These are phyloP conservation scores for Priceomyces fermenticarens DNA, from an alignment of 805 yeast species.

Conservation along the genomic window DNA sequence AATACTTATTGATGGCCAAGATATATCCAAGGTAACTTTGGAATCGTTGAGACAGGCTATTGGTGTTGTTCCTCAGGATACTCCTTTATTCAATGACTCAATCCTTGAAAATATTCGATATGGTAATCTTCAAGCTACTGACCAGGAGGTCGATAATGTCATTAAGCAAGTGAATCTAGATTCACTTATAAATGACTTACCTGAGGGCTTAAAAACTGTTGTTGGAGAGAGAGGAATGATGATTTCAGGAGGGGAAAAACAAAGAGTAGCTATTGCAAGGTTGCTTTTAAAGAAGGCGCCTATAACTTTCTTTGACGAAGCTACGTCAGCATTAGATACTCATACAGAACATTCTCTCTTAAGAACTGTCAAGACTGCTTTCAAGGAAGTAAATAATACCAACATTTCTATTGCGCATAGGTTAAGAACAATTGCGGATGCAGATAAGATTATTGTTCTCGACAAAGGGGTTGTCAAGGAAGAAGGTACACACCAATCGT, in stretches of 20 bases:
- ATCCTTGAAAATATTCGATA: slow-evolving; percentile 84
- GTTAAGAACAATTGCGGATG: slow-evolving; percentile 87
- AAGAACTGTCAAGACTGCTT: slow-evolving; percentile 66
- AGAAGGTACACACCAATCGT: slow-evolving; percentile 75
- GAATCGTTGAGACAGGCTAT: slow-evolving; percentile 70
- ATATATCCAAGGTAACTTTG: slow-evolving; percentile 68
- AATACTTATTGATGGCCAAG: slow-evolving; percentile 85
- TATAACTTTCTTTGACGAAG: slow-evolving; percentile 93
- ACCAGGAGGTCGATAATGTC: slow-evolving; percentile 64
- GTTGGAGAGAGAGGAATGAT: slow-evolving; percentile 98
- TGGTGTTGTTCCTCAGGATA: slow-evolving; percentile 97
- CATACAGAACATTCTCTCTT: slow-evolving; percentile 88
- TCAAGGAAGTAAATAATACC: slow-evolving; percentile 59
- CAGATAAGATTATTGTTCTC: slow-evolving; percentile 89
- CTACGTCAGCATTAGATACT: slow-evolving; percentile 94
- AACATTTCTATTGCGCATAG: slow-evolving; percentile 93
- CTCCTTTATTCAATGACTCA: slow-evolving; percentile 91
- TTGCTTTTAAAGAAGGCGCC: slow-evolving; percentile 83
- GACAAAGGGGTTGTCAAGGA: slow-evolving; percentile 77
- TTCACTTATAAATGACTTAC: slow-evolving; percentile 61
- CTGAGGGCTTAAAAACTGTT: slow-evolving; percentile 78
- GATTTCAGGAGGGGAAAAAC: slow-evolving; percentile 99
- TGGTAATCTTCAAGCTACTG: slow-evolving; percentile 72
- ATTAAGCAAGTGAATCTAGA: slow-evolving; percentile 70
- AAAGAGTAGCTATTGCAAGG: slow-evolving; percentile 89